Evolutionary conservation across 345 rosid species (phyloP).

Genomic region (Gossypium mustelinum): DNA sequence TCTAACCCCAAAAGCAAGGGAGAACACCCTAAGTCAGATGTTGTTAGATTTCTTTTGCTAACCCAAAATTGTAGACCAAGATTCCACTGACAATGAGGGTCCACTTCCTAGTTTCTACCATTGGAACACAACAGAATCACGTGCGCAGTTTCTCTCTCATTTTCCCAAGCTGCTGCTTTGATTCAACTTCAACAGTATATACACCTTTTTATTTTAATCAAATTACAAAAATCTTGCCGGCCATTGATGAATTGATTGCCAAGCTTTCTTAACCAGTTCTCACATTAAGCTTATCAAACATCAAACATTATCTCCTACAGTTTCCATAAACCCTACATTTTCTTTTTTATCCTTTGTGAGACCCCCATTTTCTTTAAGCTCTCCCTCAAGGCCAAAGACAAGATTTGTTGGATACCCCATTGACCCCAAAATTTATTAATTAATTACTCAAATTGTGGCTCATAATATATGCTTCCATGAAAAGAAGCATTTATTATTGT

Average conservation of each 20-base stretch:
- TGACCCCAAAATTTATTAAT: neutral
- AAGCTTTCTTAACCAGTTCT: constrained; percentile 13
- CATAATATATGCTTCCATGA: neutral
- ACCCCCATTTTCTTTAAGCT: constrained; percentile 6
- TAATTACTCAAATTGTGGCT: neutral
- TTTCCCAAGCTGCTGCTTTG: neutral
- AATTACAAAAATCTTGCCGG: constrained; percentile 25
- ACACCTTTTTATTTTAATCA: neutral
- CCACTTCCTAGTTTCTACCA: constrained; percentile 22
- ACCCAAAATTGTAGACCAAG: too few species aligned
- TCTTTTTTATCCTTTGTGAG: constrained; percentile 10
- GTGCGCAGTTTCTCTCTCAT: constrained; percentile 8
- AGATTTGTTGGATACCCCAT: constrained; percentile 15
- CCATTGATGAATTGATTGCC: constrained; percentile 24
- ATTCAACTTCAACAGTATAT: constrained; percentile 13
- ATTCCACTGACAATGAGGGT: constrained; percentile 8
- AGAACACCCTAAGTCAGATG: too few species aligned
- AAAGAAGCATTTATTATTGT: neutral
- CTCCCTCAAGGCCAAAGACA: neutral
- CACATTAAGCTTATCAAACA: constrained; percentile 19
- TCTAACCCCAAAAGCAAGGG: too few species aligned
- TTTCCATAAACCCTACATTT: constrained; percentile 23
- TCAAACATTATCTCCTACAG: constrained; percentile 30
- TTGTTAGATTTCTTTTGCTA: too few species aligned
- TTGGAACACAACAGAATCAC: constrained; percentile 22